Conservation (phyloP, 192 early-diverging fungal species). For the Gamsiella multidivaricata region DNA sequence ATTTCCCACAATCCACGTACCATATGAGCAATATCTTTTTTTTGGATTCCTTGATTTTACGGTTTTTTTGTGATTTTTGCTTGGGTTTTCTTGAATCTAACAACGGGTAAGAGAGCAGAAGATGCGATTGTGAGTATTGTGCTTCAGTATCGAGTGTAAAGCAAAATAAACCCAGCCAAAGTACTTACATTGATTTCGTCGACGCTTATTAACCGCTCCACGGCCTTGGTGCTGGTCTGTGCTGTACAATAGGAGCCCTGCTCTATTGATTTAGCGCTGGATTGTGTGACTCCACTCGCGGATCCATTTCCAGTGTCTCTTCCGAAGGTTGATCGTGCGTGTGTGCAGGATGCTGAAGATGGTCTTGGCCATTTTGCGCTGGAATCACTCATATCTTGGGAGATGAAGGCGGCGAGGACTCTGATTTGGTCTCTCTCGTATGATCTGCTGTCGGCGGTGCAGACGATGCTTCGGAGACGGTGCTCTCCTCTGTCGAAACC, state of each 20-base stretch:
- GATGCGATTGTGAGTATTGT: not conserved
- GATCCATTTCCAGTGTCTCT: conserved; percentile 25
- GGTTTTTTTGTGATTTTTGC: too few relatives aligned
- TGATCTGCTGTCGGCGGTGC: not conserved
- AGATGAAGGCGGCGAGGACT: not conserved
- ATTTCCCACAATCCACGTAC: not conserved
- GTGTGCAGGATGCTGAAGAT: conserved; percentile 17
- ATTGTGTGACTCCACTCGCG: not conserved
- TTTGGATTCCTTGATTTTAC: too few relatives aligned
- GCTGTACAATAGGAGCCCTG: conserved; percentile 38
- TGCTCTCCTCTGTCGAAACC: not conserved
- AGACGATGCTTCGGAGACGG: not conserved
- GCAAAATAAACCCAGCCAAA: too few relatives aligned
- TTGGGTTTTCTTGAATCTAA: conserved; percentile 18
- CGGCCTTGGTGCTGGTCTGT: conserved; percentile 7
- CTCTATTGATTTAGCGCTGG: conserved; percentile 21
- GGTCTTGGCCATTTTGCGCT: conserved; percentile 10
- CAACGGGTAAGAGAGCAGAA: not conserved
- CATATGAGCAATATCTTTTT: conserved; percentile 20
- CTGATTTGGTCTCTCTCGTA: not conserved
- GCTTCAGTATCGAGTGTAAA: not conserved
- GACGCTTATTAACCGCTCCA: conserved; percentile 14
- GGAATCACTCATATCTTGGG: conserved; percentile 34
- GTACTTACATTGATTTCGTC: conserved; percentile 28
- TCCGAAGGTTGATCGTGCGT: conserved; percentile 2